Base-by-base conservation (phyloP, 495 filamentous ascomycete species). In the Hyaloscypha bicolor region DNA sequence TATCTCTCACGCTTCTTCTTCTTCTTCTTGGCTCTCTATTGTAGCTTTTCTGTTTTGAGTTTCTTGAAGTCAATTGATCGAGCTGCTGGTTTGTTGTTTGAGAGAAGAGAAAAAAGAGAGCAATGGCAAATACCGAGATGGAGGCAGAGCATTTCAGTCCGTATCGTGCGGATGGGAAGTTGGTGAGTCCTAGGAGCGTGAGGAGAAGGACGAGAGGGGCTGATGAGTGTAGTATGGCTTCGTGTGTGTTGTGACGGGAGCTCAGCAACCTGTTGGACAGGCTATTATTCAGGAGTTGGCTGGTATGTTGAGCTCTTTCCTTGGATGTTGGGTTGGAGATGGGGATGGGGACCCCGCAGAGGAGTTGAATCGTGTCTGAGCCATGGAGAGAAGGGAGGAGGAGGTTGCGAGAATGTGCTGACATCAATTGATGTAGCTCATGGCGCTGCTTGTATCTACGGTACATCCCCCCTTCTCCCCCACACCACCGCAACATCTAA, bases 401-500 rank as follows among this genome's bases (percentile, higher is more conserved):
- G 32, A 22, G 9, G n/a, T 37, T 25, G 32, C 6, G 35, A 55
- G 48, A 32, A 42, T 21, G 0, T 67, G 53, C 69, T 73, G 61
- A 70, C 64, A 25, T 35, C 52, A 48, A 48, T 12, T 61, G 55
- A 58, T 64, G 31, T 48, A 87, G 86, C 84, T 51, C 86, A 88
- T 72, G 86, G 86, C 35, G 86, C 86, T 64, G 86, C 86, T 69
- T 87, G 85, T 70, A 84, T 88, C 71, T 88, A 88, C 73, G 83
- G 79, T 83, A 73, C 30, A 70, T 59, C 31, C 25, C 32, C 29
- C 29, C 12, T 33, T 32, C 58, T 60, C 37, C 11, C 42, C 3
- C 45, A 12, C 37, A 30, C 1, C 4, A 30, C 30, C 22, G 5
- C 32, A 21, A 31, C 9, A 19, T 30, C 22, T 21, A 35, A 62